Percentiles rank a stretch among this genome's conserved stretches.
These are phyloP conservation scores for Coemansia nantahalensis DNA, from an alignment of 192 early-diverging fungal genomes.

Conservation along the genomic window DNA sequence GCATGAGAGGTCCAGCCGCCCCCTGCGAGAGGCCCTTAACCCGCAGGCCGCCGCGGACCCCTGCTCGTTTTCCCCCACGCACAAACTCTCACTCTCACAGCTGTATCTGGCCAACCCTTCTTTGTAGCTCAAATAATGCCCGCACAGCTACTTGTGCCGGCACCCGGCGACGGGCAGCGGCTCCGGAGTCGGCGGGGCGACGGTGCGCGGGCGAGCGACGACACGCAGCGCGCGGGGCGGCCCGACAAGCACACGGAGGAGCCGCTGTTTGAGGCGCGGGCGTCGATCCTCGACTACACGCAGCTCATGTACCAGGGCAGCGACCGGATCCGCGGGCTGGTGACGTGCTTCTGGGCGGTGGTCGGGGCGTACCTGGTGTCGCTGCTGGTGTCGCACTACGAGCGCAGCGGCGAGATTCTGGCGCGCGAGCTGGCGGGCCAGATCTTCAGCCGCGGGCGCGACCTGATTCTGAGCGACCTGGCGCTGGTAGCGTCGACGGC, in stretches of 20 bases:
- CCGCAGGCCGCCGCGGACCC: too few relatives aligned
- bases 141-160: too few relatives aligned
- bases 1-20: too few relatives aligned
- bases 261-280: conserved; percentile 30
- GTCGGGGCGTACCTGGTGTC: conserved; percentile 45
- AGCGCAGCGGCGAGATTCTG: conserved; percentile 38
- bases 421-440: conserved; percentile 22
- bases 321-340: conserved; percentile 42
- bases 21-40: too few relatives aligned
- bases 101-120: too few relatives aligned
- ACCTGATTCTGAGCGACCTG: conserved; percentile 70
- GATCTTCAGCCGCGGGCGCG: conserved; percentile 54
- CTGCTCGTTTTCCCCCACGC: too few relatives aligned
- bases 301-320: conserved; percentile 53
- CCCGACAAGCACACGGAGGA: not conserved
- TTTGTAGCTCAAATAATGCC: too few relatives aligned
- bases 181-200: too few relatives aligned
- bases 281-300: conserved; percentile 53
- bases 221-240: too few relatives aligned
- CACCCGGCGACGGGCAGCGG: too few relatives aligned
- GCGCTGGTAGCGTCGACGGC: conserved; percentile 65
- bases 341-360: conserved; percentile 54
- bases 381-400: conserved; percentile 37
- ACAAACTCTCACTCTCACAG: too few relatives aligned
- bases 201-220: too few relatives aligned